These are phyloP conservation scores for Xylaria sp. DNA, from an alignment of 2,329 filamentous ascomycete species.

Conservation along the genomic window DNA sequence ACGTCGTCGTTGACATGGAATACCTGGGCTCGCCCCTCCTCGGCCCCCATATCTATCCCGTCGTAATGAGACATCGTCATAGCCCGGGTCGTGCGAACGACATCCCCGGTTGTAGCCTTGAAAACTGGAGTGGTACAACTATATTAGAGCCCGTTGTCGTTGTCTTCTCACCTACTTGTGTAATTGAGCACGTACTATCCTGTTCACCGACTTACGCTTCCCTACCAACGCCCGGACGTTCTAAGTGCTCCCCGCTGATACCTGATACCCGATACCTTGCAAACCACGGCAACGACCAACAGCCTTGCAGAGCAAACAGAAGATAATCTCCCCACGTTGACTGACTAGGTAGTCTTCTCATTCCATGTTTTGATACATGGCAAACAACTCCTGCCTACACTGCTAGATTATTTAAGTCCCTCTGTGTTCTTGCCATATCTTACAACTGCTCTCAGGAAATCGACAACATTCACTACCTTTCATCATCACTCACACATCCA, in stretches of 20 bases:
- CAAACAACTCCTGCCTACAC: not conserved
- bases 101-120: constrained; percentile 2
- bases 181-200: not conserved
- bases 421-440: constrained; percentile 26
- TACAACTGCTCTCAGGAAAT: not conserved
- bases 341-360: constrained; percentile 6
- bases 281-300: constrained; percentile 2
- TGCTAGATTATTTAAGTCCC: constrained; percentile 32
- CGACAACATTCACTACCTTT: constrained; percentile 9
- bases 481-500: not conserved
- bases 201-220: constrained; percentile 6
- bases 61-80: constrained; percentile 22
- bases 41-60: not conserved
- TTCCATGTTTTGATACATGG: constrained; percentile 5
- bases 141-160: constrained; percentile 13
- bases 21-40: constrained; percentile 1
- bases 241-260: not conserved
- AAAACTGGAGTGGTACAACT: constrained; percentile 22
- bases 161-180: not conserved
- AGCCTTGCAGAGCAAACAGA: constrained; percentile 29
- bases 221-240: constrained; percentile 4
- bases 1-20: constrained; percentile 20
- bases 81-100: constrained; percentile 4
- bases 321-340: constrained; percentile 15
- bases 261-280: not conserved